A percentile compares a stretch with the other conserved stretches of the same genome.
Evolutionary conservation across 169 alveolate genomes (phyloP).

Genomic region (Plasmodium chabaudi): DNA sequence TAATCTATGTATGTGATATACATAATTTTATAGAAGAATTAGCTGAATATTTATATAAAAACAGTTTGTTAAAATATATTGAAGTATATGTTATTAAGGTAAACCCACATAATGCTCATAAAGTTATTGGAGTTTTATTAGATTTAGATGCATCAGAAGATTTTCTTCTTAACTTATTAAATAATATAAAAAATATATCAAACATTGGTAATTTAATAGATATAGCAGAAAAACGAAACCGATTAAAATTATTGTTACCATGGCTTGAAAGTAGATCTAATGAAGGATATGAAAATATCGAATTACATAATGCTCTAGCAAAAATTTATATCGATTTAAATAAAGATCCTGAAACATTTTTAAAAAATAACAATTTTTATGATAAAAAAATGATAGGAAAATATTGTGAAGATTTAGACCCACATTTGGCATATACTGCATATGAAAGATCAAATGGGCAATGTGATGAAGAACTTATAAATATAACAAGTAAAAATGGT

Average conservation of each 20-base stretch:
- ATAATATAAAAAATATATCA: conserved; percentile 95
- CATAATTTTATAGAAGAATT: conserved; percentile 98
- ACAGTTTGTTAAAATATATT: conserved; percentile 95
- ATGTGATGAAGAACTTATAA: conserved; percentile 97
- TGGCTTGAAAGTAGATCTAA: conserved; percentile 98
- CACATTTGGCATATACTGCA: conserved; percentile 98
- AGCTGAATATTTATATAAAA: conserved; percentile 97
- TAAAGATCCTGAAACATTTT: conserved; percentile 96
- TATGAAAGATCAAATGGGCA: conserved; percentile 98
- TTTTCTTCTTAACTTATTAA: conserved; percentile 92
- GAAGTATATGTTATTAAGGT: conserved; percentile 97
- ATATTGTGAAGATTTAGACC: conserved; percentile 99
- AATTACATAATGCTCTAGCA: conserved; percentile 97
- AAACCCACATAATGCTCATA: conserved; percentile 97
- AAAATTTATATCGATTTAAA: conserved; percentile 98
- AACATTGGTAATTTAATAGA: conserved; percentile 97
- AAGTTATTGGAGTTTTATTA: conserved; percentile 97
- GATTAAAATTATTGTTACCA: conserved; percentile 95
- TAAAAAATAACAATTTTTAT: conserved; percentile 96
- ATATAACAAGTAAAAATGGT: conserved; percentile 96
- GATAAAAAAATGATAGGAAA: conserved; percentile 97
- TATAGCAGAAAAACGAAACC: conserved; percentile 97
- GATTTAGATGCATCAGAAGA: conserved; percentile 99
- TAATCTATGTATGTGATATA: conserved; percentile 98
- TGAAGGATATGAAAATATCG: conserved; percentile 94